These are phyloP conservation scores for Solanum infundibuliforme DNA, from an alignment of 257 asterid species.

Conservation along the genomic window DNA sequence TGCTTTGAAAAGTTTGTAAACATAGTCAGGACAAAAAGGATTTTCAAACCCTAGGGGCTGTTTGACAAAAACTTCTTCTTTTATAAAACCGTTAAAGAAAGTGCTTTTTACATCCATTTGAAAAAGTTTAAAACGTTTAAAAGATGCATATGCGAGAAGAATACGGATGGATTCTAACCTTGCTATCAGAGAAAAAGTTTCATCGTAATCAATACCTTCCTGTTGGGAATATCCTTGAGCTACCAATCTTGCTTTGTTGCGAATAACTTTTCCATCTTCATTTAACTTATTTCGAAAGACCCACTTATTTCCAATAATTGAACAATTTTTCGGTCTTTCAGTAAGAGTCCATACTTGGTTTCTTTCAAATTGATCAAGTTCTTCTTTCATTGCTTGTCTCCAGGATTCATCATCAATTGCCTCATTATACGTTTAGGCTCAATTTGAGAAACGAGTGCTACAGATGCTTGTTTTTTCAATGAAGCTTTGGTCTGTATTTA, in stretches of 20 bases:
- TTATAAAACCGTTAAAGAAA: too few relatives aligned
- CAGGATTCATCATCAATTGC: background rate
- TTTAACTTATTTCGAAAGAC: too few relatives aligned
- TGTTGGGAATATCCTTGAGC: background rate
- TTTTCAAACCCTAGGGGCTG: background rate
- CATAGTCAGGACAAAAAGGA: background rate
- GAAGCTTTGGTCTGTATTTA: too few relatives aligned
- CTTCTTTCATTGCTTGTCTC: background rate
- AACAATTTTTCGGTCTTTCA: background rate
- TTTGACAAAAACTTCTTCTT: background rate
- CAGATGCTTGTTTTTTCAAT: rapidly evolving
- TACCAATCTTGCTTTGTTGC: background rate
- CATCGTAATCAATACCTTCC: background rate
- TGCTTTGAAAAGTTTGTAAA: background rate
- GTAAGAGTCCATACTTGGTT: background rate
- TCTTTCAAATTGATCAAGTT: background rate
- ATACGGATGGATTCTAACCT: background rate
- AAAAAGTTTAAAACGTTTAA: too few relatives aligned
- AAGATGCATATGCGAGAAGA: background rate
- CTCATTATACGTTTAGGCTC: background rate
- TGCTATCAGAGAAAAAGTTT: background rate
- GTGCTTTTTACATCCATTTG: too few relatives aligned
- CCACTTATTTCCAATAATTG: background rate
- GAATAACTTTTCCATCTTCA: background rate
- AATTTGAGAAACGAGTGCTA: too few relatives aligned